Percentiles rank a stretch among this genome's conserved stretches.
phyloP scores from a whole-genome alignment of 2,329 filamentous ascomycete species.

The Curvularia sp. region DNA sequence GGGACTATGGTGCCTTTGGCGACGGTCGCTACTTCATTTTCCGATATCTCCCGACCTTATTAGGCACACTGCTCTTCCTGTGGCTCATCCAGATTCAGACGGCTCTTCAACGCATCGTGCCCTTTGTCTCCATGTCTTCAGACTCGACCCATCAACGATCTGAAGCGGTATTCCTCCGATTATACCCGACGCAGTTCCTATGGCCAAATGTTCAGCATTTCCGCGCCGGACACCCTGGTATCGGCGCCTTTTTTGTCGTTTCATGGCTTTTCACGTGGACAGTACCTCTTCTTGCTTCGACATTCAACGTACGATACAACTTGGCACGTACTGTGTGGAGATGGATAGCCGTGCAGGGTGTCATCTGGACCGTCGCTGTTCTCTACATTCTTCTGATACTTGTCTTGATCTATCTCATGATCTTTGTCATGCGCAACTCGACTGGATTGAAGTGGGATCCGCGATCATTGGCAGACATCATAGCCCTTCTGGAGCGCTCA shows the following conservation, averaged over 20 bases:
- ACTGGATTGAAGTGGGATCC: conserved; percentile 89
- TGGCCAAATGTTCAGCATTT: conserved; percentile 74
- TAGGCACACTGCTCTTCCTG: conserved; percentile 74
- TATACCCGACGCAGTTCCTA: conserved; percentile 69
- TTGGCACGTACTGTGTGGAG: conserved; percentile 68
- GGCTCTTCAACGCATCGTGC: conserved; percentile 77
- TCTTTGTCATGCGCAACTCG: conserved; percentile 69
- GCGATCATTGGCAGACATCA: conserved; percentile 79
- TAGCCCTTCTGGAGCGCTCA: conserved; percentile 78
- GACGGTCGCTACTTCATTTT: conserved; percentile 84
- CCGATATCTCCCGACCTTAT: conserved; percentile 79
- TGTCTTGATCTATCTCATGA: conserved; percentile 64
- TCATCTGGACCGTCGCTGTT: conserved; percentile 78
- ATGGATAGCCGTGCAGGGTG: conserved; percentile 79
- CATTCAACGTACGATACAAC: conserved; percentile 73
- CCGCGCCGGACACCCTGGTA: conserved; percentile 69
- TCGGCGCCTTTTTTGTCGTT: conserved; percentile 70
- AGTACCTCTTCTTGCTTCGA: conserved; percentile 79
- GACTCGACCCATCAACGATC: conserved; percentile 66
- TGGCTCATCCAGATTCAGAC: conserved; percentile 78
- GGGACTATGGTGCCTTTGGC: conserved; percentile 72
- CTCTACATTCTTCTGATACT: conserved; percentile 73
- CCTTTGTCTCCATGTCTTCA: conserved; percentile 79
- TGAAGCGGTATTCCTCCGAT: conserved; percentile 68
- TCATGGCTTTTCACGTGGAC: conserved; percentile 83